Base-by-base conservation (phyloP, 495 filamentous ascomycete species). In the Penicillium roqueforti region DNA sequence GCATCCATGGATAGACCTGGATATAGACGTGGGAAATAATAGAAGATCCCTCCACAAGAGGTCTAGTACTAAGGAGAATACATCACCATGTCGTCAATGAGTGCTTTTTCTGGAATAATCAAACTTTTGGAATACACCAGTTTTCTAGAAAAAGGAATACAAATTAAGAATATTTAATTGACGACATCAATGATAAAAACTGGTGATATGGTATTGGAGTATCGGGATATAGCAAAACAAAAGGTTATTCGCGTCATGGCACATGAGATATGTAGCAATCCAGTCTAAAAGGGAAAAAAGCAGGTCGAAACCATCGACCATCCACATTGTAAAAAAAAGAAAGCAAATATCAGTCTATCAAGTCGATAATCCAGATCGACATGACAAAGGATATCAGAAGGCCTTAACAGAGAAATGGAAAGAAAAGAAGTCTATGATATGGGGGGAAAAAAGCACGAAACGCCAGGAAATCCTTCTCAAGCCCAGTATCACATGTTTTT, bases 311-410 rank as follows among this genome's bases (percentile, higher is more conserved):
- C 46, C 46, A 37, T 32, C 31, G 20, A 48, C 46, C 46, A n/a
- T 41, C 39, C 28, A 32, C 23, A 50, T 39, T 37, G 22, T 37
- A 49, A 39, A 38, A 48, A 48, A 14, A 6, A 54, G 19, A 29
- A 51, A 40, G 43, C 56, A 49, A 52, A 51, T 23, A 3, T 29
- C 23, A 11, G 32, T 50, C 26, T 51, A 39, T 56, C 51, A 54
- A 39, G 57, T 49, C 48, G 47, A 28, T 31, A 18, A 41, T 29
- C 45, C 29, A 46, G 38, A 43, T 23, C 40, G 46, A 51, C 18
- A 31, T 43, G 53, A 56, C 53, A 31, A 54, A 57, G 68, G 68
- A 70, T 70, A 70, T 70, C 68, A 68, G 50, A 60, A 68, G 60
- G 63, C 57, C 57, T 47, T 16, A 51, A 55, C 19, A 42, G 26